Percentiles rank a stretch among this genome's conserved stretches.
Evolutionary conservation across 2,329 filamentous ascomycete genomes (phyloP).

Genomic region (Fusarium tuaranense): DNA sequence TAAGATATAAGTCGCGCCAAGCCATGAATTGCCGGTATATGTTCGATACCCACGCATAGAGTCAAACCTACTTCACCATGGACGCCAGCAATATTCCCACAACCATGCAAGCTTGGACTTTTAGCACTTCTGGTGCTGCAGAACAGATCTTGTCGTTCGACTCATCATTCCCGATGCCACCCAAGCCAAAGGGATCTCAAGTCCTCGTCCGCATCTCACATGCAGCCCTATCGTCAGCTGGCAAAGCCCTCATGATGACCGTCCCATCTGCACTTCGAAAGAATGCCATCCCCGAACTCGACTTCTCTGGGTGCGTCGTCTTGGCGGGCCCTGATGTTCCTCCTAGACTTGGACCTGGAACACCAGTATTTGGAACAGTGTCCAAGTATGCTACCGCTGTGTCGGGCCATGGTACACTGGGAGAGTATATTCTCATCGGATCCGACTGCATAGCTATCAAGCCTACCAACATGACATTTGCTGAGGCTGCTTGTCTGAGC

Average conservation of each 20-base stretch:
- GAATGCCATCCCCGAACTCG: neutral
- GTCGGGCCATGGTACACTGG: neutral
- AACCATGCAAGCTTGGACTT: neutral
- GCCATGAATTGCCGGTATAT: neutral
- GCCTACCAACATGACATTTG: neutral
- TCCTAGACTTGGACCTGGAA: neutral
- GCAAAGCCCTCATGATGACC: neutral
- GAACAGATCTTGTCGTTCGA: neutral
- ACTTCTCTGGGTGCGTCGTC: neutral
- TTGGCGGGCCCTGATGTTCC: neutral
- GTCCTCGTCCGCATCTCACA: neutral
- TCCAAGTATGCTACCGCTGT: slow-evolving; percentile 1
- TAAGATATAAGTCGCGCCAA: neutral
- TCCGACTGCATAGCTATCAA: neutral
- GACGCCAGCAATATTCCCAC: neutral
- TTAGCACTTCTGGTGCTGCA: neutral
- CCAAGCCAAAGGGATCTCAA: neutral
- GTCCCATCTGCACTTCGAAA: neutral
- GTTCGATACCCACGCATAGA: neutral
- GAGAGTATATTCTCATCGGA: neutral
- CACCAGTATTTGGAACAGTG: neutral
- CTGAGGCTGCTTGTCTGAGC: neutral
- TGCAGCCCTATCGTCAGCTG: neutral
- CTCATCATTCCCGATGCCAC: neutral
- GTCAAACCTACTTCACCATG: neutral